phyloP scores from a whole-genome alignment of 768 basidiomycete genomes.

The Leucogyrophana mollusca region DNA sequence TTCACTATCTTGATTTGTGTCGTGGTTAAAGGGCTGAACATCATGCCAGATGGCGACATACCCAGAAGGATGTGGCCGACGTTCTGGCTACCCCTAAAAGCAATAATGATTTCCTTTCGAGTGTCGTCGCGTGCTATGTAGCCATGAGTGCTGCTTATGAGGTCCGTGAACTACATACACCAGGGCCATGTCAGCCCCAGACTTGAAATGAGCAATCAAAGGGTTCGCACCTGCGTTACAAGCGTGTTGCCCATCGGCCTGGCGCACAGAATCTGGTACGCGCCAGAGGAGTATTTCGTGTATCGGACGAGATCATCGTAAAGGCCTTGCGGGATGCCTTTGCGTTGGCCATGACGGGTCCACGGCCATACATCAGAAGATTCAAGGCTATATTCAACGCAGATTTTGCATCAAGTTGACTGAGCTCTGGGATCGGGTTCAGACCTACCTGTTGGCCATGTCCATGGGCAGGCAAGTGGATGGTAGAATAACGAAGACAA shows the following conservation, averaged over 20 bases:
- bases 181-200: constrained; percentile 1
- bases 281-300: constrained; percentile 50
- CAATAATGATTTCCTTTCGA: constrained; percentile 38
- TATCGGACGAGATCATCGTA: constrained; percentile 45
- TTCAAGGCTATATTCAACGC: too few species aligned
- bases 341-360: not conserved
- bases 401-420: too few species aligned
- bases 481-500: too few species aligned
- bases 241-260: constrained; percentile 47
- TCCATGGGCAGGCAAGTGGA: too few species aligned
- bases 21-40: not conserved
- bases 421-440: too few species aligned
- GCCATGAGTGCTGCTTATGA: constrained; percentile 40
- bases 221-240: constrained; percentile 35
- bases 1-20: constrained; percentile 20
- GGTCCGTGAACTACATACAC: constrained; percentile 32
- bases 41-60: constrained; percentile 9
- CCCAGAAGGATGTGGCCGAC: constrained; percentile 15
- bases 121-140: constrained; percentile 45
- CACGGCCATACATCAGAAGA: too few species aligned
- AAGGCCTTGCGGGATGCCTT: constrained; percentile 32
- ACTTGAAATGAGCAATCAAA: not conserved
- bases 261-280: constrained; percentile 45
- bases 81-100: constrained; percentile 40
- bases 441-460: too few species aligned